A percentile compares a stretch with the other conserved stretches of the same genome.
These are phyloP conservation scores for Picochlorum sp. DNA, from an alignment of 139 green algal species.

Conservation along the genomic window DNA sequence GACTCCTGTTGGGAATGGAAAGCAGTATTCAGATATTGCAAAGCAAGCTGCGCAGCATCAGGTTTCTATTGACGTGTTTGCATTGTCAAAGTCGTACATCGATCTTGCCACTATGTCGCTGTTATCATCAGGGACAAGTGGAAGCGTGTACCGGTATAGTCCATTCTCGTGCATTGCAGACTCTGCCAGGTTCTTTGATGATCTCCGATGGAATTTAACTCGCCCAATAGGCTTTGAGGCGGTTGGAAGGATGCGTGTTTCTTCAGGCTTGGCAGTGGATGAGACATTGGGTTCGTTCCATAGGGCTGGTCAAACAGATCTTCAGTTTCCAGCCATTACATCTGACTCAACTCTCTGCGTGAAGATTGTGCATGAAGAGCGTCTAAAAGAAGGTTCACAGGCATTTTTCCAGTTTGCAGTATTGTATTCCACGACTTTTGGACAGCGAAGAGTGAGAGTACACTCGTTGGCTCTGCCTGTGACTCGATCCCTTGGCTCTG, in stretches of 20 bases:
- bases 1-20: conserved; percentile 49
- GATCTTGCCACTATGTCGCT: conserved; percentile 62
- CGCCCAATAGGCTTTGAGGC: conserved; percentile 75
- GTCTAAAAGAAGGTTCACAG: conserved; percentile 37
- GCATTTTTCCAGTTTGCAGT: conserved; percentile 70
- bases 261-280: conserved; percentile 62
- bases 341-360: conserved; percentile 59
- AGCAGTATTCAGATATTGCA: conserved; percentile 45
- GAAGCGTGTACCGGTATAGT: conserved; percentile 68
- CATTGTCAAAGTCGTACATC: conserved; percentile 52
- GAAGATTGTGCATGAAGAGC: conserved; percentile 42
- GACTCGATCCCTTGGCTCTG: conserved; percentile 43
- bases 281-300: conserved; percentile 51
- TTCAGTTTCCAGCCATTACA: conserved; percentile 75
- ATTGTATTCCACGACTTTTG: conserved; percentile 67
- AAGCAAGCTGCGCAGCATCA: conserved; percentile 59
- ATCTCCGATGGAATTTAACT: conserved; percentile 72
- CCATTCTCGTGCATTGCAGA: conserved; percentile 58
- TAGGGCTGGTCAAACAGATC: conserved; percentile 46
- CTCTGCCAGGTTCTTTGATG: conserved; percentile 70
- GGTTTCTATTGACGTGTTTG: conserved; percentile 65
- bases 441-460: conserved; percentile 41
- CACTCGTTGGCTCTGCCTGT: conserved; percentile 72
- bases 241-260: conserved; percentile 69
- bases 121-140: conserved; percentile 50